Evolutionary conservation across 345 rosid species (phyloP).

Genomic region (Geranium rotundifolium): DNA sequence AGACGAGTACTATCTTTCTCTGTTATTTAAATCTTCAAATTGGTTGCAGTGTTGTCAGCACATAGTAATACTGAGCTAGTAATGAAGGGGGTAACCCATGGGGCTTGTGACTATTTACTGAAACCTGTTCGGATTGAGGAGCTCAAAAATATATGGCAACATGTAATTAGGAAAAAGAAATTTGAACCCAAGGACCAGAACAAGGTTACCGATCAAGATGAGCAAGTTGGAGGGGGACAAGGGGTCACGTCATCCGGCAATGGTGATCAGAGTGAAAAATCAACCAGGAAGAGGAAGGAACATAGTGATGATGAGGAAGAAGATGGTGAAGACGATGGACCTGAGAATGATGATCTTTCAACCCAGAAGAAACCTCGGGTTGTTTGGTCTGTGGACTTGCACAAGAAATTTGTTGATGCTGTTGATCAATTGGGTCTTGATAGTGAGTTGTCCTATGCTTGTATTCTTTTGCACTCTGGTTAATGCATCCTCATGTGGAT

Average conservation of each 20-base stretch:
- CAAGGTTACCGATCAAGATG: slow-evolving; percentile 22
- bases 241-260: slow-evolving; percentile 18
- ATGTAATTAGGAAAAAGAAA: slow-evolving; percentile 53
- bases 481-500: not conserved
- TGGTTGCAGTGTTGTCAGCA: slow-evolving; percentile 66
- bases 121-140: slow-evolving; percentile 81
- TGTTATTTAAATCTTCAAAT: not conserved
- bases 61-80: slow-evolving; percentile 68
- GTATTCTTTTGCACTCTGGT: not conserved
- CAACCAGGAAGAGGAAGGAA: slow-evolving; percentile 54
- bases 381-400: slow-evolving; percentile 82
- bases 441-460: slow-evolving; percentile 39
- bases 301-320: slow-evolving; percentile 58
- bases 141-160: slow-evolving; percentile 91
- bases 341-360: slow-evolving; percentile 52
- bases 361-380: slow-evolving; percentile 82
- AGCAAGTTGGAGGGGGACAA: slow-evolving; percentile 22
- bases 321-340: slow-evolving; percentile 44
- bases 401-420: slow-evolving; percentile 72
- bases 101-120: slow-evolving; percentile 78
- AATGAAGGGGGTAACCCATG: slow-evolving; percentile 78
- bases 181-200: slow-evolving; percentile 21
- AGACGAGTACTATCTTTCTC: no score
- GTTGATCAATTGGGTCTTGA: slow-evolving; percentile 78
- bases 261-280: slow-evolving; percentile 28